Evolutionary conservation across 768 basidiomycete genomes (phyloP), one percentile per base, ranked within the genome.

Genomic region (Clavulina sp.): DNA sequence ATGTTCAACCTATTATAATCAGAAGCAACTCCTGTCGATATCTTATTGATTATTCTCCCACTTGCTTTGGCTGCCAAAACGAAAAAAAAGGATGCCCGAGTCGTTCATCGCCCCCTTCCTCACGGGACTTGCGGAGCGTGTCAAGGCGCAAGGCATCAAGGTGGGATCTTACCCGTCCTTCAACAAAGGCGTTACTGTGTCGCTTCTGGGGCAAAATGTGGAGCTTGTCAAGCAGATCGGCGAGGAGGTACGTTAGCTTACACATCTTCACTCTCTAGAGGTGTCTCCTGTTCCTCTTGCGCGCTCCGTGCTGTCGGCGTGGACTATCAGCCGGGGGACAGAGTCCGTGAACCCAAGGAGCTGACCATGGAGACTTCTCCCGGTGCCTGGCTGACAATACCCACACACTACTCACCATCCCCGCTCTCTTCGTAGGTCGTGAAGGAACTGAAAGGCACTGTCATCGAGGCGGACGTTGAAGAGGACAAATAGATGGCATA

Each of bases 101-200:
- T 86, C 84, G 1, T 76, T 77, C n/a, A 80, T 81, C 41, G 78
- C 92, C 16, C 91, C 92, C 0, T 95, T 81, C 65, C 71, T 96
- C 24, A 83, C 85, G 1, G 68, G 73, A 6, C 72, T 97, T 1
- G 81, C 85, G 60, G 71, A 73, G 34, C 78, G 84, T 48, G 74
- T 88, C 2, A 76, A 73, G 60, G 66, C 72, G 2, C 81, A 85
- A 46, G 82, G 80, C 7, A 77, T 97, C 46, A 79, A 84, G 61
- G 74, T 92, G 19, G 83, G 91, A 38, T 84, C 81, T 30, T 87
- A 84, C 64, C 78, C 81, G 28, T 70, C 75, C 28, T 62, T 80
- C 23, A 59, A 65, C 52, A 70, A 62, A 52, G 81, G 81, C 28
- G 81, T 84, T 2, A 81, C 78, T 49, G 80, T 85, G 30, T 78